Evolutionary conservation across 768 basidiomycete genomes (phyloP).

Genomic region (Lentinula aciculospora): DNA sequence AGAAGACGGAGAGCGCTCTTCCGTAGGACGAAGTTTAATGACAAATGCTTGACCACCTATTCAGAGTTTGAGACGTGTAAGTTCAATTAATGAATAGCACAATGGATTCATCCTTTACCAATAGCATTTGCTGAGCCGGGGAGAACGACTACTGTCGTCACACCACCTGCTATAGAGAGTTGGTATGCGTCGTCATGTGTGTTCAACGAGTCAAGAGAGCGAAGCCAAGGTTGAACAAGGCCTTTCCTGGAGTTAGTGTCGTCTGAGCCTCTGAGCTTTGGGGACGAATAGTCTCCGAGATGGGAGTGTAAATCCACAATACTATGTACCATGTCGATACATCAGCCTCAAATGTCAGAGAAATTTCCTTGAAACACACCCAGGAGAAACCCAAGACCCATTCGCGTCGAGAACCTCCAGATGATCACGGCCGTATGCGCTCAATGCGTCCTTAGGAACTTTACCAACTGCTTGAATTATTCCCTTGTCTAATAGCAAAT

Average conservation of each 20-base stretch:
- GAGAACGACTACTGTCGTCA: conserved; percentile 58
- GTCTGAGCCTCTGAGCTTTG: conserved; percentile 23
- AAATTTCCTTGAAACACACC: conserved; percentile 18
- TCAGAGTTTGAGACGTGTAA: conserved; percentile 1
- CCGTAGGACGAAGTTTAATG: conserved; percentile 43
- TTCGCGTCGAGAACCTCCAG: conserved; percentile 16
- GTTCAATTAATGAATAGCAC: not conserved
- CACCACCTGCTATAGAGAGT: conserved; percentile 53
- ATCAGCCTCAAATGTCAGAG: conserved; percentile 12
- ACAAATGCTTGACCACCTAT: conserved; percentile 45
- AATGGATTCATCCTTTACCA: not conserved
- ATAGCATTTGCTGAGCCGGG: conserved; percentile 42
- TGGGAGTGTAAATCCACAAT: conserved; percentile 43
- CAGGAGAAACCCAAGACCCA: conserved; percentile 61
- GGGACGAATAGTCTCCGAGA: conserved; percentile 18
- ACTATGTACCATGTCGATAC: conserved; percentile 11
- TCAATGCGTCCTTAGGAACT: conserved; percentile 15
- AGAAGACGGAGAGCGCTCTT: conserved; percentile 38
- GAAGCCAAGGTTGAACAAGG: conserved; percentile 50
- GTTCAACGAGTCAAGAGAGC: conserved; percentile 62
- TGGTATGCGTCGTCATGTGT: conserved; percentile 56
- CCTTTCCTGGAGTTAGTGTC: conserved; percentile 40
- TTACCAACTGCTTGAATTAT: conserved; percentile 48
- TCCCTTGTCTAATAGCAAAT: conserved; percentile 55
- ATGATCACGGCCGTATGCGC: not conserved